A percentile compares a stretch with the other conserved stretches of the same genome.
Conservation (phyloP, 2,329 filamentous ascomycete species). For the Colletotrichum lini region DNA sequence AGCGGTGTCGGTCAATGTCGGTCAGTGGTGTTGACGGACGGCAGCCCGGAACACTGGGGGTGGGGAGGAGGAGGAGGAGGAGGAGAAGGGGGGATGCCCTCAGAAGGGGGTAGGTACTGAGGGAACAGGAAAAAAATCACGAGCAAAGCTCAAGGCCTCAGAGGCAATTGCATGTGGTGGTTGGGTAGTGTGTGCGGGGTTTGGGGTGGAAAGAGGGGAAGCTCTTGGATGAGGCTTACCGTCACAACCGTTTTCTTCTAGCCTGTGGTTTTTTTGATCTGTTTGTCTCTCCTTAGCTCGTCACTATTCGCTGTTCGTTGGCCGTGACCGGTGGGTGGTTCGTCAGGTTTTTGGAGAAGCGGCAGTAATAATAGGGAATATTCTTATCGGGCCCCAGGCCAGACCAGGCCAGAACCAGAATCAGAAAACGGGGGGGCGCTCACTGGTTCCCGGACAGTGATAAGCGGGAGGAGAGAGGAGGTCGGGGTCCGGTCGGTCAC, state of each 20-base stretch:
- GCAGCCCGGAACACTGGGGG: conserved; percentile 32
- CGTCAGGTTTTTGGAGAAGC: conserved; percentile 24
- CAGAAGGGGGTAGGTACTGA: conserved; percentile 14
- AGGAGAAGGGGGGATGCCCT: conserved; percentile 14
- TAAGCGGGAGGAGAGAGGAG: conserved; percentile 37
- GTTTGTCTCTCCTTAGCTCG: neutral
- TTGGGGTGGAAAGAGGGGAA: conserved; percentile 27
- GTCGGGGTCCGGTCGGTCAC: conserved; percentile 38
- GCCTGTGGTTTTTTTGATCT: conserved; percentile 4
- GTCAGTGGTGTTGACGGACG: conserved; percentile 29
- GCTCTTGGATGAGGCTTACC: conserved; percentile 35
- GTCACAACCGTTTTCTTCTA: conserved; percentile 27
- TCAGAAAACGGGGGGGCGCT: conserved; percentile 12
- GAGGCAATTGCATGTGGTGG: conserved; percentile 40
- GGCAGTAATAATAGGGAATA: conserved; percentile 1
- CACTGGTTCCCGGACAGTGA: conserved; percentile 28
- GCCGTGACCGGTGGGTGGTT: conserved; percentile 21
- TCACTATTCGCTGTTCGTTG: neutral
- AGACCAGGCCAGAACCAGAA: neutral
- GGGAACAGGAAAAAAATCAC: conserved; percentile 34
- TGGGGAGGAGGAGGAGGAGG: too few relatives aligned
- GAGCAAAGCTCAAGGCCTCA: conserved; percentile 23
- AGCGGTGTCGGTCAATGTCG: conserved; percentile 32
- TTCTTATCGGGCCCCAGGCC: conserved; percentile 7
- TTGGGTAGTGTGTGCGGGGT: conserved; percentile 34